phyloP scores from a whole-genome alignment of 1,284 basidiomycete species.

The Moesziomyces parantarcticus region DNA sequence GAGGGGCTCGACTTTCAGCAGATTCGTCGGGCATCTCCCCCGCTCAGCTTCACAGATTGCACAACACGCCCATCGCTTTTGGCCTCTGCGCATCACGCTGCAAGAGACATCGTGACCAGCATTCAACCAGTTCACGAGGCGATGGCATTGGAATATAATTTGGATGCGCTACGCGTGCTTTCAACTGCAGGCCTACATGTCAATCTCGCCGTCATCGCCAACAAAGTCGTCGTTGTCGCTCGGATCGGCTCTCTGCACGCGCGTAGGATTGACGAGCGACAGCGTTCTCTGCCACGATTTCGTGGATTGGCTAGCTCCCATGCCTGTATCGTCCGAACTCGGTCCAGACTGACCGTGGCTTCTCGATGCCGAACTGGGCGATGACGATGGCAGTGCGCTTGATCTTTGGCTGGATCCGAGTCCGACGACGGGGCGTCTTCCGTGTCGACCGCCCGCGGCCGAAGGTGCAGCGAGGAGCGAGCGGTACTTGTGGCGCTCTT shows the following conservation, averaged over 20 bases:
- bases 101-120: too few relatives aligned
- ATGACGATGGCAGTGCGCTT: conserved; percentile 6
- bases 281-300: conserved; percentile 12
- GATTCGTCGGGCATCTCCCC: too few relatives aligned
- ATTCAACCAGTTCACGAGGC: too few relatives aligned
- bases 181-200: conserved; percentile 1
- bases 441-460: neutral
- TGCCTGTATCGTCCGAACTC: conserved; percentile 18
- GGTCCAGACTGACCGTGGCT: conserved; percentile 1
- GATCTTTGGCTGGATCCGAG: conserved; percentile 4
- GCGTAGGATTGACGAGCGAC: conserved; percentile 39
- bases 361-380: conserved; percentile 1
- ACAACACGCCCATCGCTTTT: too few relatives aligned
- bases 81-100: too few relatives aligned
- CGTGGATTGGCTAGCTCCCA: neutral
- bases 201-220: conserved; percentile 12
- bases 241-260: conserved; percentile 30
- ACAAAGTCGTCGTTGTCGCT: conserved; percentile 34
- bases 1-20: too few relatives aligned
- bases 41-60: too few relatives aligned
- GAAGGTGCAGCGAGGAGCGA: conserved; percentile 42
- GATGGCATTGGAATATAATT: too few relatives aligned
- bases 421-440: conserved; percentile 19
- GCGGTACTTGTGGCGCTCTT: conserved; percentile 48
- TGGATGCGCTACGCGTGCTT: too few relatives aligned